Evolutionary conservation across 108 stramenopile genomes (phyloP).

Genomic region (Cyclotella choctawhatcheeana): DNA sequence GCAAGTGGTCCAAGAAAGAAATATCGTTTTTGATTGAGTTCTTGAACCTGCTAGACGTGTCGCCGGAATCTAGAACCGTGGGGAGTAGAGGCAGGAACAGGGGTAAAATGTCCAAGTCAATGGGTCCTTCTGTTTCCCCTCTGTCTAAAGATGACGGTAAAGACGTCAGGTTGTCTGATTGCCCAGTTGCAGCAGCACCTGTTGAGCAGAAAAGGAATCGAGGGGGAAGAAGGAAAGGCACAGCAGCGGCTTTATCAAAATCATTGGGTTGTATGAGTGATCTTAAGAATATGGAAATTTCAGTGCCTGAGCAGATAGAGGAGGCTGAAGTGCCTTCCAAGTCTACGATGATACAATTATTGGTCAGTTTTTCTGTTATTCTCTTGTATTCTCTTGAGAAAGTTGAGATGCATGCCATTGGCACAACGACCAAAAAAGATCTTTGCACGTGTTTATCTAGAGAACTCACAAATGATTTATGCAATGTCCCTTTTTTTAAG

Average conservation of each 20-base stretch:
- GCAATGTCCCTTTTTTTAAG: too few relatives aligned
- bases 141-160: slow-evolving; percentile 8
- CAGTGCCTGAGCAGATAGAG: not conserved
- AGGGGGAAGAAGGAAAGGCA: not conserved
- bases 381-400: too few relatives aligned
- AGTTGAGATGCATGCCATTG: too few relatives aligned
- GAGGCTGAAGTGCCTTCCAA: not conserved
- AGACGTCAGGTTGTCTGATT: slow-evolving; percentile 18
- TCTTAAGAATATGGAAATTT: not conserved
- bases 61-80: not conserved
- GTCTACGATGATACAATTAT: slow-evolving; percentile 1
- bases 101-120: not conserved
- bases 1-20: slow-evolving; percentile 11
- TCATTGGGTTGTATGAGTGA: slow-evolving; percentile 2
- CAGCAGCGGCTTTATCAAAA: not conserved
- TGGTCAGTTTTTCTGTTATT: not conserved
- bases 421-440: too few relatives aligned
- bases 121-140: not conserved
- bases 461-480: too few relatives aligned
- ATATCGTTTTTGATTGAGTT: slow-evolving; percentile 11
- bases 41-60: slow-evolving; percentile 5
- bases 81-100: not conserved
- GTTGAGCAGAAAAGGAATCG: not conserved
- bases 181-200: not conserved
- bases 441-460: too few relatives aligned